phyloP scores from a whole-genome alignment of 495 filamentous ascomycete genomes.

The Schizothecium vesticola region DNA sequence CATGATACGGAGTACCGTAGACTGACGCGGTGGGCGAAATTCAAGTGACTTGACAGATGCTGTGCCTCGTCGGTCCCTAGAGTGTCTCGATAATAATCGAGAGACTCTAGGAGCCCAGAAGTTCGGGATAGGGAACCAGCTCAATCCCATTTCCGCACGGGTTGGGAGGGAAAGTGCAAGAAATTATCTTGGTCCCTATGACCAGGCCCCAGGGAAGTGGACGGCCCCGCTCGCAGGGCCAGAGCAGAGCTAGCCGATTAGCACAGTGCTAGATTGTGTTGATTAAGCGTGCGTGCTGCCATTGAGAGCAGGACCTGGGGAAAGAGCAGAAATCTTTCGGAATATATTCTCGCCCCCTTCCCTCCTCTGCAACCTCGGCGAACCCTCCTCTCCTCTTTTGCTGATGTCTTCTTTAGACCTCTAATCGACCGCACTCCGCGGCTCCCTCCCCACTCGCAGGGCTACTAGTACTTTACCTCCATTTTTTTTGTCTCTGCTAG shows the following conservation, averaged over 20 bases:
- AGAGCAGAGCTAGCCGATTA: not conserved
- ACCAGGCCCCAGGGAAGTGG: not conserved
- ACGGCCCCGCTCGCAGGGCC: not conserved
- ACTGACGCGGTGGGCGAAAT: not conserved
- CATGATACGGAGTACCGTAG: not conserved
- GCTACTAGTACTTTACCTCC: not conserved
- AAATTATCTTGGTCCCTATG: not conserved
- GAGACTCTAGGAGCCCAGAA: too few relatives aligned
- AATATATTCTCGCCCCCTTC: not conserved
- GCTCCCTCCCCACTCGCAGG: not conserved
- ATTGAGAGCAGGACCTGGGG: not conserved
- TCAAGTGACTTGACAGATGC: not conserved
- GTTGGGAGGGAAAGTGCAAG: not conserved
- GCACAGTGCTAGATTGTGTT: not conserved
- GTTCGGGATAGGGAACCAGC: not conserved
- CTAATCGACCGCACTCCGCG: not conserved
- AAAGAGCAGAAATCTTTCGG: not conserved
- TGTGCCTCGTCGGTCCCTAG: not conserved
- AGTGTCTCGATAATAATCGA: too few relatives aligned
- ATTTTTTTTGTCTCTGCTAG: not conserved
- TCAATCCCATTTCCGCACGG: not conserved
- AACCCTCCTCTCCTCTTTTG: not conserved
- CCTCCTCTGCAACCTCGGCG: not conserved
- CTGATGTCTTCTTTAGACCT: not conserved
- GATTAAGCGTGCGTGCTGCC: not conserved